Percentiles rank a stretch among this genome's conserved stretches.
Conservation (phyloP, 1,139 yeast genomes). For the Debaryomyces udenii region DNA sequence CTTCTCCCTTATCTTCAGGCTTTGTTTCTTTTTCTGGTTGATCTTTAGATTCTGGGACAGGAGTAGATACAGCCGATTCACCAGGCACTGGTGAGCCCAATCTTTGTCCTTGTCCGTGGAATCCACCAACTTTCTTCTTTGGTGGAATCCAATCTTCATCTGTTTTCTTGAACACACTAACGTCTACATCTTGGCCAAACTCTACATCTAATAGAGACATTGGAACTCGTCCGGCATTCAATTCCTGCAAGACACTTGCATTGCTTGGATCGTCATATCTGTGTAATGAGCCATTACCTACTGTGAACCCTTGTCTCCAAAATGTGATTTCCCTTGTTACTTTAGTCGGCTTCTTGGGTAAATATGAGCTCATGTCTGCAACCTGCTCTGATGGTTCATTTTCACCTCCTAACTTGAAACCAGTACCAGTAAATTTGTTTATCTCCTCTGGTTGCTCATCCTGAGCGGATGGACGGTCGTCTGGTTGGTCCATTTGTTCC, state of each 20-base stretch:
- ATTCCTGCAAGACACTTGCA: conserved; percentile 71
- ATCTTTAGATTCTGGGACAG: conserved; percentile 20
- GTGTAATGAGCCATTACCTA: conserved; percentile 84
- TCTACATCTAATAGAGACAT: conserved; percentile 76
- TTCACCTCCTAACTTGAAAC: conserved; percentile 77
- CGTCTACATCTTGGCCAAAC: conserved; percentile 95
- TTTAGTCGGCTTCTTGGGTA: conserved; percentile 43
- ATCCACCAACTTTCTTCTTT: conserved; percentile 68
- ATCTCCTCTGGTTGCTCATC: conserved; percentile 17
- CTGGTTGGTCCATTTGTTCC: conserved; percentile 45
- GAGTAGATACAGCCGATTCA: conserved; percentile 37
- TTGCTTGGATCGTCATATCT: conserved; percentile 92
- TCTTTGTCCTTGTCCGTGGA: conserved; percentile 82
- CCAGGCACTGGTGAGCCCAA: conserved; percentile 91
- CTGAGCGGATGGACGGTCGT: conserved; percentile 47
- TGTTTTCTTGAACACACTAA: conserved; percentile 74
- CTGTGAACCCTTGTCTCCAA: conserved; percentile 96
- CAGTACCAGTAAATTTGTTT: conserved; percentile 63
- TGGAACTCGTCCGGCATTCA: conserved; percentile 95
- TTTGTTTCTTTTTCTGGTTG: conserved; percentile 19
- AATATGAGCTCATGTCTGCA: conserved; percentile 32
- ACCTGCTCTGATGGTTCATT: conserved; percentile 46
- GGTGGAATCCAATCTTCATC: conserved; percentile 85
- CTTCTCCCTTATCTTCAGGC: conserved; percentile 43
- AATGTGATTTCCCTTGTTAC: conserved; percentile 81